Evolutionary conservation across 345 rosid species (phyloP).

Genomic region (Ricinus communis): DNA sequence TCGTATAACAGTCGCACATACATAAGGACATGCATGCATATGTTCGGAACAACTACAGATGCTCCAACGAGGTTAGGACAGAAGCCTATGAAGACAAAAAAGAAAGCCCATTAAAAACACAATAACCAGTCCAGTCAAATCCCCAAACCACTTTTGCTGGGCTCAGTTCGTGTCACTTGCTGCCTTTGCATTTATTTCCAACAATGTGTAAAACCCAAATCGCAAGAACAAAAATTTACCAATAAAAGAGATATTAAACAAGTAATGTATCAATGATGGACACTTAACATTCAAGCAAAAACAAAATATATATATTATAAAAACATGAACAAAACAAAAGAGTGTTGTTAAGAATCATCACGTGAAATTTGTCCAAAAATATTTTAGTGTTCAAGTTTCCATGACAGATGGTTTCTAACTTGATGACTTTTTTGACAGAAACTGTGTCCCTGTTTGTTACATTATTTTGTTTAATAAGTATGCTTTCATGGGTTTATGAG

Average conservation of each 20-base stretch:
- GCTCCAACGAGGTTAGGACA: no score
- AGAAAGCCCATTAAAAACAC: not conserved
- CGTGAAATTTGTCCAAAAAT: not conserved
- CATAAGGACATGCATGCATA: no score
- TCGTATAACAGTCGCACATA: no score
- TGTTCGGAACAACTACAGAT: no score
- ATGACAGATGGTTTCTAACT: not conserved
- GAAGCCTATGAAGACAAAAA: not conserved
- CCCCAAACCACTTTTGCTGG: not conserved
- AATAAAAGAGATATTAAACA: not conserved
- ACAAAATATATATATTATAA: not conserved
- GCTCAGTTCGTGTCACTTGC: no score
- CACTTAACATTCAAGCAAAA: conserved; percentile 6
- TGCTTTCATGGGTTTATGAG: no score
- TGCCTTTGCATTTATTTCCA: no score
- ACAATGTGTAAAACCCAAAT: no score
- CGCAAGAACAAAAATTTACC: no score
- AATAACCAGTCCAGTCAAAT: not conserved
- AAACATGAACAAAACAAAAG: no score
- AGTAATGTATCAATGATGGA: not conserved
- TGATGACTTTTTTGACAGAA: not conserved
- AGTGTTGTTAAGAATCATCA: not conserved
- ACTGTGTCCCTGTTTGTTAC: no score
- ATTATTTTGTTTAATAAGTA: no score
- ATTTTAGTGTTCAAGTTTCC: not conserved